A percentile compares a stretch with the other conserved stretches of the same genome.
Evolutionary conservation across 352 stramenopile genomes (phyloP).

Genomic region (Phytophthora palmivora): DNA sequence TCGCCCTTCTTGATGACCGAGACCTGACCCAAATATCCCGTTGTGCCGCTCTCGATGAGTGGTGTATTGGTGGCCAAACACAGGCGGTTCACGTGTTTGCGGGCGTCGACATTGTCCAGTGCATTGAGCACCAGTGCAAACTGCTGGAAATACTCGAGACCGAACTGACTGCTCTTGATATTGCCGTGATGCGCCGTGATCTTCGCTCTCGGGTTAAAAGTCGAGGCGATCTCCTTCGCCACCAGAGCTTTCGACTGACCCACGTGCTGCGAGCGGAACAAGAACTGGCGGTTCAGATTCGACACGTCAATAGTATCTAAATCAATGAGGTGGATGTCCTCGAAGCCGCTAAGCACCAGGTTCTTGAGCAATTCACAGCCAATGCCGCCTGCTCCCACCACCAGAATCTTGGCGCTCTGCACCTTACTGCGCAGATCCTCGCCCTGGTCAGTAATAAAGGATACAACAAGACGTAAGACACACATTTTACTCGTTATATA

Average conservation of each 20-base stretch:
- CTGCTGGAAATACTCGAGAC: constrained; percentile 95
- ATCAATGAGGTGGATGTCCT: constrained; percentile 95
- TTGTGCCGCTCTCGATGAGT: constrained; percentile 98
- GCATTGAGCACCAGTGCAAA: constrained; percentile 99
- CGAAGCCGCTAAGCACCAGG: constrained; percentile 97
- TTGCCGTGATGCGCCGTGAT: constrained; percentile 98
- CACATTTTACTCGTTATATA: too few relatives aligned
- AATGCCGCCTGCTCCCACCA: constrained; percentile 98
- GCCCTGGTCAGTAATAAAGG: constrained; percentile 37
- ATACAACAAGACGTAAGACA: not conserved
- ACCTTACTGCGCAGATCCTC: constrained; percentile 73
- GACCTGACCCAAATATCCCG: constrained; percentile 98
- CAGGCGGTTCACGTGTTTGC: constrained; percentile 99
- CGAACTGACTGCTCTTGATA: constrained; percentile 93
- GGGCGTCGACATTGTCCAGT: constrained; percentile 99
- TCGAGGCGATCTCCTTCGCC: constrained; percentile 76
- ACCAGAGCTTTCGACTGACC: constrained; percentile 96
- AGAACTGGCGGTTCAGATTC: constrained; percentile 99
- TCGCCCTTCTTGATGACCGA: constrained; percentile 97
- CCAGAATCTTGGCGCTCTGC: constrained; percentile 90
- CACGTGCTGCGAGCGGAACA: constrained; percentile 98
- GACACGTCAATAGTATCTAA: constrained; percentile 99
- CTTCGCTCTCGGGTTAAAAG: constrained; percentile 90
- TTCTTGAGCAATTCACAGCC: constrained; percentile 99
- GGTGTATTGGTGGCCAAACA: constrained; percentile 92